Evolutionary conservation across 2,329 filamentous ascomycete genomes (phyloP).

Genomic region (Fusarium tricinctum): DNA sequence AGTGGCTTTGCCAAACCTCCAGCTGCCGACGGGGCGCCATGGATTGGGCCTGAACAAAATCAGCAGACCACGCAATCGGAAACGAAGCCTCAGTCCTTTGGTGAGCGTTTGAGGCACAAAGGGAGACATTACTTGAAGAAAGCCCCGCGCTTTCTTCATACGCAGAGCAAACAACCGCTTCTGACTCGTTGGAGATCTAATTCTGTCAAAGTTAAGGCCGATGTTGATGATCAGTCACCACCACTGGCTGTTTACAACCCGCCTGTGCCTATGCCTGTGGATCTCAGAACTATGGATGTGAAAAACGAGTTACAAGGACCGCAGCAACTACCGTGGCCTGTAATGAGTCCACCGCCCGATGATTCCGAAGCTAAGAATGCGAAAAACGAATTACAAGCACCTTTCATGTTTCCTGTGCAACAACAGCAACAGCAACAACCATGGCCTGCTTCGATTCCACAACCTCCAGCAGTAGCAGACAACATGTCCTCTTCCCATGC

Average conservation of each 20-base stretch:
- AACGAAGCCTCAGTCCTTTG: slow-evolving; percentile 15
- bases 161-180: background rate
- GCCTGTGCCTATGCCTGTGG: no score
- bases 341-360: background rate
- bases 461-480: background rate
- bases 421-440: background rate
- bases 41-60: background rate
- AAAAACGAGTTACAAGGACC: background rate
- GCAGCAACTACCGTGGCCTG: no score
- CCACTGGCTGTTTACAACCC: no score
- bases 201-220: slow-evolving; percentile 10
- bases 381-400: no score
- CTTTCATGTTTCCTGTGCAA: background rate
- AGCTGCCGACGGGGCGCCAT: slow-evolving; percentile 4
- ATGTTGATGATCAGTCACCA: background rate
- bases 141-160: background rate
- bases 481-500: background rate
- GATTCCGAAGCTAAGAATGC: no score
- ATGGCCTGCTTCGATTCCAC: background rate
- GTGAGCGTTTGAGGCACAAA: slow-evolving; percentile 18
- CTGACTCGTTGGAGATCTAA: slow-evolving; percentile 5
- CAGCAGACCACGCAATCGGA: slow-evolving; percentile 3
- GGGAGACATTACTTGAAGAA: slow-evolving; percentile 16
- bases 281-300: no score
- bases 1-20: background rate